Conservation (phyloP, 371 early-diverging fungal genomes). For the Chytridium lagenaria region DNA sequence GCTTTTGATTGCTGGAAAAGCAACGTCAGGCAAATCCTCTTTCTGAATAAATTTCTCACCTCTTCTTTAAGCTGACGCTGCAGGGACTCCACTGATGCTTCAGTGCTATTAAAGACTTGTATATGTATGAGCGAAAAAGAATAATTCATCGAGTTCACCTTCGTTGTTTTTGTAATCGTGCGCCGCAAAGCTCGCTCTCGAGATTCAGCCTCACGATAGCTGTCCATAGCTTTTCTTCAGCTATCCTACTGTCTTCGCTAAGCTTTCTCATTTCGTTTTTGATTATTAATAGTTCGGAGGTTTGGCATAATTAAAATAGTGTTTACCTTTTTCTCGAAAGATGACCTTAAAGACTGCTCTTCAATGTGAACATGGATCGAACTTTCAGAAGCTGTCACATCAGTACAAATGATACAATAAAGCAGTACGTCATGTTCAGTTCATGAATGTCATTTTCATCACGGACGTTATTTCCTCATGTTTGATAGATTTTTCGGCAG, state of each 20-base stretch:
- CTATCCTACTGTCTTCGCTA: conserved; percentile 51
- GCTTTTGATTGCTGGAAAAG: conserved; percentile 32
- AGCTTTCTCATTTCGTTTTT: conserved; percentile 58
- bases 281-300: too few relatives aligned
- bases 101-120: conserved; percentile 30
- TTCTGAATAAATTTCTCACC: conserved; percentile 28
- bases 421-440: conserved; percentile 59
- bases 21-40: background rate
- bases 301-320: too few relatives aligned
- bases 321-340: conserved; percentile 51
- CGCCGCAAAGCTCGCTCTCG: conserved; percentile 54
- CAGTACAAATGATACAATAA: too few relatives aligned
- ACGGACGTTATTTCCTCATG: conserved; percentile 51
- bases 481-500: conserved; percentile 47
- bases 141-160: too few relatives aligned
- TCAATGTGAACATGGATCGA: conserved; percentile 58
- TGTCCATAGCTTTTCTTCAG: conserved; percentile 65
- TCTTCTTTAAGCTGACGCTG: conserved; percentile 53
- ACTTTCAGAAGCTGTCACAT: conserved; percentile 53
- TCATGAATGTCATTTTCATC: conserved; percentile 56
- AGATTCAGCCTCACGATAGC: conserved; percentile 60
- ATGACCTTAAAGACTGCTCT: conserved; percentile 52
- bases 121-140: too few relatives aligned
- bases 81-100: conserved; percentile 41
- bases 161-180: conserved; percentile 53